Evolutionary conservation across 345 rosid genomes (phyloP).

Genomic region (Sisymbrium altissimum): DNA sequence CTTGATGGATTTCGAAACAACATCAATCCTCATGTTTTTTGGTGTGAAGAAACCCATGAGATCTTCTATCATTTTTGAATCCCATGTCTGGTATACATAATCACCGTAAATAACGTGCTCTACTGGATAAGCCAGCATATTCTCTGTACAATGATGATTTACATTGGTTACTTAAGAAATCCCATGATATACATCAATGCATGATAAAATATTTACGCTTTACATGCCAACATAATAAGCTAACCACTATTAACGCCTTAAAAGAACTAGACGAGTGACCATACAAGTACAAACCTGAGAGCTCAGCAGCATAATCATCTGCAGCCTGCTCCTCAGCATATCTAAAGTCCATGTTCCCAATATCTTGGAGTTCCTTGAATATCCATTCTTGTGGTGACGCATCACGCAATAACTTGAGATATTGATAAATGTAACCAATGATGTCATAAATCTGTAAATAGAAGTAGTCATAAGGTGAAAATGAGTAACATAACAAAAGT

Average conservation of each 20-base stretch:
- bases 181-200: slow-evolving; percentile 8
- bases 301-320: slow-evolving; percentile 96
- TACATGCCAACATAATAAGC: slow-evolving; percentile 9
- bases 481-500: slow-evolving; percentile 1
- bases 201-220: not conserved
- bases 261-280: slow-evolving; percentile 9
- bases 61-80: slow-evolving; percentile 60
- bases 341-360: slow-evolving; percentile 87
- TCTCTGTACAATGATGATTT: slow-evolving; percentile 49
- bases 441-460: slow-evolving; percentile 69
- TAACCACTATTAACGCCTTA: not conserved
- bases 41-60: slow-evolving; percentile 70
- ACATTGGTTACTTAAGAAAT: slow-evolving; percentile 3
- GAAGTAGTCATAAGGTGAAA: slow-evolving; percentile 3
- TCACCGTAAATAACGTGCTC: slow-evolving; percentile 91
- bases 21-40: slow-evolving; percentile 93
- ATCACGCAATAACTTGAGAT: slow-evolving; percentile 65
- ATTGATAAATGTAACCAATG: slow-evolving; percentile 83
- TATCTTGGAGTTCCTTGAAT: slow-evolving; percentile 94
- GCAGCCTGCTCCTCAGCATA: slow-evolving; percentile 95
- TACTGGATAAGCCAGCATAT: slow-evolving; percentile 73
- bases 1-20: slow-evolving; percentile 64
- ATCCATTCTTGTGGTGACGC: slow-evolving; percentile 93
- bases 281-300: slow-evolving; percentile 62
- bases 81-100: slow-evolving; percentile 77